Conservation (phyloP, 192 early-diverging fungal species). For the Pilaira anomala region DNA sequence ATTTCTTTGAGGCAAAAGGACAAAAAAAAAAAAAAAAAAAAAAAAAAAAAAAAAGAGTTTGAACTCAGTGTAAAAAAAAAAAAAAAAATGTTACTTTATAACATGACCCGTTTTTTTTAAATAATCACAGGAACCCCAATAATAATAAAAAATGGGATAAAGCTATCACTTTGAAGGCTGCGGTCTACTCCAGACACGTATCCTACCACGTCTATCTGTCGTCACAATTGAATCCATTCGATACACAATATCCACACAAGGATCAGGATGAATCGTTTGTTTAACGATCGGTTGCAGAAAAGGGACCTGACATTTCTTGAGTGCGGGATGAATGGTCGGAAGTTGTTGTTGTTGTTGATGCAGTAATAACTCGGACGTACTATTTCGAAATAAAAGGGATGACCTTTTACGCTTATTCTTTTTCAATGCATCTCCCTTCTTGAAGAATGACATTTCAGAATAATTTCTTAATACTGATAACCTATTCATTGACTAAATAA, state of each 20-base stretch:
- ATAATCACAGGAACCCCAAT: no score
- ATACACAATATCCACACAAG: constrained; percentile 31
- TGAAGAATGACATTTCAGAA: no score
- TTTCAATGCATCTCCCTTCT: no score
- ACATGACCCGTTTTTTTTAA: neutral
- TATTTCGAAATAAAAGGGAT: neutral
- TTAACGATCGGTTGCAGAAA: constrained; percentile 30
- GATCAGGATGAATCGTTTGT: constrained; percentile 30
- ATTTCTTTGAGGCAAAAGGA: no score
- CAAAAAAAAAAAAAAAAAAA: no score
- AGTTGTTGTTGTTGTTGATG: constrained; percentile 13
- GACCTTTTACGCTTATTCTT: constrained; percentile 1
- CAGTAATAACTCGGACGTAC: neutral
- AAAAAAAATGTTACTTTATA: no score
- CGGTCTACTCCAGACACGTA: constrained; percentile 32
- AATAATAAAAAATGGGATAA: no score
- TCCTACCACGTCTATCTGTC: constrained; percentile 33
- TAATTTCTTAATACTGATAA: no score
- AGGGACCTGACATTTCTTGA: constrained; percentile 34
- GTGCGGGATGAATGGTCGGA: constrained; percentile 26
- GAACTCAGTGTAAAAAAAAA: neutral
- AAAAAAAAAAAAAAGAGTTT: no score
- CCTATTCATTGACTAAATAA: no score
- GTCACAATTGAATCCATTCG: constrained; percentile 30
- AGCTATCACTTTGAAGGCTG: no score